phyloP scores from a whole-genome alignment of 2,329 filamentous ascomycete species.

The Microsporum ferrugineum region DNA sequence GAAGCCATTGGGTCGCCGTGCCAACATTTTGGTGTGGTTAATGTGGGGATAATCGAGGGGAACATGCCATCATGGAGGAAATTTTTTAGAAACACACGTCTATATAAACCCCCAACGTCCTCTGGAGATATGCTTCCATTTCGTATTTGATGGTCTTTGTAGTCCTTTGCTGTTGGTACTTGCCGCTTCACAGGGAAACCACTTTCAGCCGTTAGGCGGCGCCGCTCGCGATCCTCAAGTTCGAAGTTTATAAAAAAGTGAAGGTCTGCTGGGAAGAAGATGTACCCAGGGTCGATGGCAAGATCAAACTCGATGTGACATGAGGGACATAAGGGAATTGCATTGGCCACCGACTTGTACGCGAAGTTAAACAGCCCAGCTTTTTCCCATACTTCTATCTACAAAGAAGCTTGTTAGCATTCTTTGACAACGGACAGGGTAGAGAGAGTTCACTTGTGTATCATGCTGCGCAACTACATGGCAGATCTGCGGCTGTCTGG shows the following conservation, averaged over 20 bases:
- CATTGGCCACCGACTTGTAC: neutral
- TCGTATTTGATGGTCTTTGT: neutral
- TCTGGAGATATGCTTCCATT: neutral
- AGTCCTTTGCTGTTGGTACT: neutral
- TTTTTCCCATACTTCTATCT: neutral
- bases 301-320: neutral
- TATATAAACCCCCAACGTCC: neutral
- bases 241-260: neutral
- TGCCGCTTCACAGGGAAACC: neutral
- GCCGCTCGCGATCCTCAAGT: neutral
- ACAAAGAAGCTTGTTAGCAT: neutral
- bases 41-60: neutral
- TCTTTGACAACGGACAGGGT: conserved; percentile 1
- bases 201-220: neutral
- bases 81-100: neutral
- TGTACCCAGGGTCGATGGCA: neutral
- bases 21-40: neutral
- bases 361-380: conserved; percentile 1
- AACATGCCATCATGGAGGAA: neutral
- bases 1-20: neutral
- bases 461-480: neutral
- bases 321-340: neutral
- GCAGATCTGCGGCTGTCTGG: neutral
- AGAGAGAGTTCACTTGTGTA: neutral
- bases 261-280: neutral